Conservation (phyloP, 2,329 filamentous ascomycete species). For the Coniochaeta sp. region DNA sequence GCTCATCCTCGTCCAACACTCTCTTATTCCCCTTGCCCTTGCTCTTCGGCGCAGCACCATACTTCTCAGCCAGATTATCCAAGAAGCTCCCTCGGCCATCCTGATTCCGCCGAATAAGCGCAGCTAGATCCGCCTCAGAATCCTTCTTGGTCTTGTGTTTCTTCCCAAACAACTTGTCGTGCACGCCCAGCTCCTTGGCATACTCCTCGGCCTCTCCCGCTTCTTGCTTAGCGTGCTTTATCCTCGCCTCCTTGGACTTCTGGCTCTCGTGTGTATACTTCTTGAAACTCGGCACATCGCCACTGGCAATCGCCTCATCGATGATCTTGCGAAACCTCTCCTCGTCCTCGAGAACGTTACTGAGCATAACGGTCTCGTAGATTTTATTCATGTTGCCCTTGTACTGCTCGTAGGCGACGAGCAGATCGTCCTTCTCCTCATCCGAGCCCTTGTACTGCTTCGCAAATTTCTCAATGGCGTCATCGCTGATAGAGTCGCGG, state of each 20-base stretch:
- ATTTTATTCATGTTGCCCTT: conserved; percentile 71
- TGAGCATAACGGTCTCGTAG: conserved; percentile 82
- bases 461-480: conserved; percentile 70
- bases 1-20: conserved; percentile 53
- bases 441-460: conserved; percentile 75
- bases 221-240: conserved; percentile 58
- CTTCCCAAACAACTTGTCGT: conserved; percentile 58
- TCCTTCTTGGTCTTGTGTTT: conserved; percentile 30
- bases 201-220: conserved; percentile 66
- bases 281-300: conserved; percentile 58
- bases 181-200: conserved; percentile 66
- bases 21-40: conserved; percentile 45
- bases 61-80: conserved; percentile 70
- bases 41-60: conserved; percentile 38
- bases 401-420: conserved; percentile 65
- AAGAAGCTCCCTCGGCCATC: conserved; percentile 59
- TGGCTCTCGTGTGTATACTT: conserved; percentile 70
- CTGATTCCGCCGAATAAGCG: conserved; percentile 67
- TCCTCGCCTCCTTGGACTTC: conserved; percentile 49
- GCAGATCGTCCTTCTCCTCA: conserved; percentile 72
- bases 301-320: conserved; percentile 65
- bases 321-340: conserved; percentile 76
- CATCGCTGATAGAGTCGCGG: conserved; percentile 63
- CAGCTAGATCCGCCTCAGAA: conserved; percentile 54
- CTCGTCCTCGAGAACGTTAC: conserved; percentile 76